phyloP scores from a whole-genome alignment of 1,284 basidiomycete species.

The Ganoderma meredithae region DNA sequence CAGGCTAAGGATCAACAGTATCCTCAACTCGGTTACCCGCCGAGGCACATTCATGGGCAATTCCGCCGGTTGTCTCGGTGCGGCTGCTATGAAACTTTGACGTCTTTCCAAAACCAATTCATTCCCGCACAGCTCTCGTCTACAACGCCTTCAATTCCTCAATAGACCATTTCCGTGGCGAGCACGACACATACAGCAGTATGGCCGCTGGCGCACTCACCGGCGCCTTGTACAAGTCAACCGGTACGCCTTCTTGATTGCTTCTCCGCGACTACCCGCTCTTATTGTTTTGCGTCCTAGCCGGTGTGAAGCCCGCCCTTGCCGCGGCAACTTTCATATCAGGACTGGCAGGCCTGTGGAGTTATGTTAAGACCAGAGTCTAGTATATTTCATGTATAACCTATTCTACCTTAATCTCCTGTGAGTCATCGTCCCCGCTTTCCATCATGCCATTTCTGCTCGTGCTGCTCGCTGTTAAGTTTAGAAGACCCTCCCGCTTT shows the following conservation, averaged over 20 bases:
- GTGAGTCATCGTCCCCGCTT: slow-evolving; percentile 39
- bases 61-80: slow-evolving; percentile 96
- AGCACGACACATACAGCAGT: slow-evolving; percentile 92
- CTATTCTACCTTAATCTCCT: slow-evolving; percentile 37
- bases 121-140: slow-evolving; percentile 69
- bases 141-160: slow-evolving; percentile 98
- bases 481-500: slow-evolving; percentile 29
- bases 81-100: slow-evolving; percentile 41
- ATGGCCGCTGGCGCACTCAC: slow-evolving; percentile 93
- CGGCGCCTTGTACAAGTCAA: slow-evolving; percentile 93
- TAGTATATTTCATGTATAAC: slow-evolving; percentile 47
- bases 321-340: slow-evolving; percentile 92
- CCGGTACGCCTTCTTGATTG: slow-evolving; percentile 68
- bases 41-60: slow-evolving; percentile 98
- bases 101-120: slow-evolving; percentile 44
- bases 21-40: slow-evolving; percentile 96
- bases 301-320: slow-evolving; percentile 89
- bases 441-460: slow-evolving; percentile 27
- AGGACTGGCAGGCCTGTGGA: slow-evolving; percentile 90
- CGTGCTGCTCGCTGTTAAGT: slow-evolving; percentile 31
- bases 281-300: slow-evolving; percentile 58
- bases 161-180: slow-evolving; percentile 88
- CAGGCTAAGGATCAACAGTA: slow-evolving; percentile 93
- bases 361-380: slow-evolving; percentile 87
- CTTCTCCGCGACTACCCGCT: slow-evolving; percentile 42